Evolutionary conservation across 202 grass and related monocot species (phyloP), one percentile per base, ranked within the genome.

Genomic region (Carex sylvatica): DNA sequence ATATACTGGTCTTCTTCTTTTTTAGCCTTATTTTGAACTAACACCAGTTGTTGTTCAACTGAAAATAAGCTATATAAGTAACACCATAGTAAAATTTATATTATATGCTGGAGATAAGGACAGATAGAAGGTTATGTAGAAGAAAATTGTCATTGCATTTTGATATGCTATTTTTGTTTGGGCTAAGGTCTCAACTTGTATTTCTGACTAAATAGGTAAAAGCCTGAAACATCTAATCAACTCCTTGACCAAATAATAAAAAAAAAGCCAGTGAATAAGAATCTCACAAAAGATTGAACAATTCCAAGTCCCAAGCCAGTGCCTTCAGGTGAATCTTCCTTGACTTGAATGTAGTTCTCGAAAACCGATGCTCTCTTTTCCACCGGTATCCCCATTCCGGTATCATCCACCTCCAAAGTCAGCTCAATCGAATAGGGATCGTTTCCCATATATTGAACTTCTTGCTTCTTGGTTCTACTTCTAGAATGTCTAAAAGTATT

Each of bases 221-320:
- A 49, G 10, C 11, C 46, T 13, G 13, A 46, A 49, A 49, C 46
- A 49, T 2, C 46, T 35, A 13, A 66, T 66, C 63, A 56, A 77
- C 30, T 15, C 24, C 36, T 26, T 24, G 13, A 31, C 26, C 19
- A 46, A n/a, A 66, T 51, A 6, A 67, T 16, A 81, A 51, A 49
- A 12, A 65, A 74, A 2, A 54, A 14, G 30, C 22, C 61, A 70
- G 35, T 60, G 26, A 1, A 71, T 42, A 12, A 61, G 9, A 52
- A 74, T 69, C 89, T 87, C 68, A 98, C 95, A 74, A 85, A 95
- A 19, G 95, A 96, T 83, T 93, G 92, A 35, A 91, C 95, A n/a
- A 98, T 98, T 38, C 95, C 92, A 60, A 98, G 89, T 20, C 95
- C 95, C 56, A 98, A 87, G 23, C 92, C 95, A 7, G 92, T 91